Base-by-base conservation (phyloP, 2,329 filamentous ascomycete species). In the Thelonectria blattea region DNA sequence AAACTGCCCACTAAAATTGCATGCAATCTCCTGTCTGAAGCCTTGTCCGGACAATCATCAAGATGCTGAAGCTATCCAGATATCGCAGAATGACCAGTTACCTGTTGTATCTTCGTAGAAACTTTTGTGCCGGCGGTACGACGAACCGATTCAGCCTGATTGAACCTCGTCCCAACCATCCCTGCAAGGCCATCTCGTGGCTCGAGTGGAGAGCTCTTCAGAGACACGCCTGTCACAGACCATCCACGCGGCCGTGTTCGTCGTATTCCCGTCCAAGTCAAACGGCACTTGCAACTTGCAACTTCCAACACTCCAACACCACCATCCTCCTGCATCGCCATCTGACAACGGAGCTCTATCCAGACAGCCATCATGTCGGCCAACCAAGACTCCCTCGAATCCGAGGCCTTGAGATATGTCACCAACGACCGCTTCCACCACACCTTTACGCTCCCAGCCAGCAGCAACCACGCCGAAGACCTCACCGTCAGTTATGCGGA, bases 401-500 rank as follows among this genome's bases (percentile, higher is more conserved):
- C 27, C 27, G 37, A 49, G 1, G 61, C 57, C 12, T 10, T 18
- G 17, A 50, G 27, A 11, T 72, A 64, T 57, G 50, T 74, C 27
- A 52, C 69, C 20, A 62, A 72, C 41, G 48, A 58, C 2, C 68
- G 71, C 15, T 74, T 74, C 53, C 66, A 69, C 39, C 60, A 59
- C 42, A 61, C 51, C 17, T 71, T 74, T 61, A 65, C 62, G n/a
- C 48, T 72, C 1, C 69, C 71, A 1, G 58, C 71, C 5, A 60
- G 65, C 1, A 55, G 42, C 14, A 62, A 63, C 15, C 56, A 69
- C 48, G 12, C 11, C 11, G 61, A 58, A 11, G 66, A 60, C 5
- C 59, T 73, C 24, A 58, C 46, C 3, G 51, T 75, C 12, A 68
- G 64, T 18, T 76, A 73, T 52, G 62, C 68, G 45, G 74, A 76